A percentile compares a stretch with the other conserved stretches of the same genome.
phyloP scores from a whole-genome alignment of 2,329 filamentous ascomycete species.

The Epichloe gansuensis region DNA sequence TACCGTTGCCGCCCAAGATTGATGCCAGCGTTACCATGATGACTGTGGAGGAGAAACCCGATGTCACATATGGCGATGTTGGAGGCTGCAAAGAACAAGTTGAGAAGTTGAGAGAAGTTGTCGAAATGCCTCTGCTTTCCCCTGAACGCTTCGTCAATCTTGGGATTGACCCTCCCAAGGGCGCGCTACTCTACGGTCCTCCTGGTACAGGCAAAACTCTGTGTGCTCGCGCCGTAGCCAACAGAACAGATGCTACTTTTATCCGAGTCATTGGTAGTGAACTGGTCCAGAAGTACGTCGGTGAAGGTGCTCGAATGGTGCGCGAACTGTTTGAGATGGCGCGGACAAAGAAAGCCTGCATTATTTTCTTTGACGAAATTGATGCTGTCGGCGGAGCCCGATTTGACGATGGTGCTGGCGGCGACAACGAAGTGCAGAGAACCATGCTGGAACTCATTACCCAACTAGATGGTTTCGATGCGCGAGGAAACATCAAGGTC shows the following conservation, averaged over 20 bases:
- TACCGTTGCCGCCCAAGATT: slow-evolving; percentile 94
- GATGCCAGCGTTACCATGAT: slow-evolving; percentile 99
- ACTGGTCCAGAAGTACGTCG: slow-evolving; percentile 96
- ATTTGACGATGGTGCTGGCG: slow-evolving; percentile 91
- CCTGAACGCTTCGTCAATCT: slow-evolving; percentile 96
- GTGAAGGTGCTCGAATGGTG: slow-evolving; percentile 96
- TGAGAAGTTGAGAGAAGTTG: slow-evolving; percentile 95
- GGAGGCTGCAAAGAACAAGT: slow-evolving; percentile 99
- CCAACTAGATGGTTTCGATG: slow-evolving; percentile 91
- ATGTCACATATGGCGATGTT: slow-evolving; percentile 97
- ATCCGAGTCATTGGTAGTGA: slow-evolving; percentile 98
- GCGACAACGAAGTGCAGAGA: slow-evolving; percentile 94
- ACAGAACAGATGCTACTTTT: slow-evolving; percentile 95
- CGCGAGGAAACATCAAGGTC: slow-evolving; percentile 96
- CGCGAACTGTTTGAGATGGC: slow-evolving; percentile 99
- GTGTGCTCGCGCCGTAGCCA: slow-evolving; percentile 91
- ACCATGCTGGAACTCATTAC: slow-evolving; percentile 98
- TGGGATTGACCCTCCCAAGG: slow-evolving; percentile 98
- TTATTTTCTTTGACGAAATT: slow-evolving; percentile 95
- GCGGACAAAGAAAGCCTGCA: slow-evolving; percentile 97
- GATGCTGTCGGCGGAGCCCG: slow-evolving; percentile 91
- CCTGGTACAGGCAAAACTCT: slow-evolving; percentile 99
- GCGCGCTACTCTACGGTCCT: slow-evolving; percentile 88
- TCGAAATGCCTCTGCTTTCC: slow-evolving; percentile 94
- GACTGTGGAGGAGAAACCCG: slow-evolving; percentile 99